phyloP scores from a whole-genome alignment of 768 basidiomycete genomes.

The Trametes villosa region DNA sequence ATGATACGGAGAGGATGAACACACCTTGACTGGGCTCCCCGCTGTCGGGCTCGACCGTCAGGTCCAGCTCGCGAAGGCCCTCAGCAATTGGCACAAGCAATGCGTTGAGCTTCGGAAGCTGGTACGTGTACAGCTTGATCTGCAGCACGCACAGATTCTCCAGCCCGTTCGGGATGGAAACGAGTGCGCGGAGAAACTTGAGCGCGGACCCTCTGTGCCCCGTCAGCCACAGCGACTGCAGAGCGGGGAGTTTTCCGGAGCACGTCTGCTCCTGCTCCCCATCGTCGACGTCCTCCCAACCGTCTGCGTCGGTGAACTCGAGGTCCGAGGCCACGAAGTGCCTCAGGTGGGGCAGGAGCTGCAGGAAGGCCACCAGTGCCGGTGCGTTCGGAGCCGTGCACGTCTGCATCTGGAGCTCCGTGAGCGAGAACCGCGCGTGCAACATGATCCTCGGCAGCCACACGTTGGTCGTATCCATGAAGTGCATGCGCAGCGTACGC shows the following conservation, averaged over 20 bases:
- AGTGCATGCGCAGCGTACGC: background rate
- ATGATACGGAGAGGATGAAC: too few species aligned
- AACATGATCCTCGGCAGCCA: slow-evolving; percentile 1
- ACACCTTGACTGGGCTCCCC: background rate
- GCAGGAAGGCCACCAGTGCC: background rate
- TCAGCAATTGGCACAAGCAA: background rate
- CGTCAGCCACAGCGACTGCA: too few species aligned
- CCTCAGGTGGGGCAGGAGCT: background rate
- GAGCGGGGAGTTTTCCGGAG: too few species aligned
- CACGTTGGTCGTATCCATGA: background rate
- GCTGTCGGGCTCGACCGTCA: background rate
- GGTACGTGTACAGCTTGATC: background rate
- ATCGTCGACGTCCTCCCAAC: background rate
- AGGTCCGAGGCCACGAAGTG: background rate
- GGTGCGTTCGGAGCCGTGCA: background rate
- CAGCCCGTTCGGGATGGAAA: too few species aligned
- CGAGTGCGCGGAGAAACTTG: too few species aligned
- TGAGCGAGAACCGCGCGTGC: background rate
- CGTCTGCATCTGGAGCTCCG: too few species aligned
- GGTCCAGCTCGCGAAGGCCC: background rate
- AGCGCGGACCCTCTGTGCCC: too few species aligned
- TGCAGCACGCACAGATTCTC: background rate
- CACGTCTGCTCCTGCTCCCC: too few species aligned
- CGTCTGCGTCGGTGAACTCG: background rate
- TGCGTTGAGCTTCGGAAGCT: background rate